Percentiles rank a stretch among this genome's conserved stretches.
Conservation (phyloP, 495 filamentous ascomycete species). For the Bathelium albidoporum region DNA sequence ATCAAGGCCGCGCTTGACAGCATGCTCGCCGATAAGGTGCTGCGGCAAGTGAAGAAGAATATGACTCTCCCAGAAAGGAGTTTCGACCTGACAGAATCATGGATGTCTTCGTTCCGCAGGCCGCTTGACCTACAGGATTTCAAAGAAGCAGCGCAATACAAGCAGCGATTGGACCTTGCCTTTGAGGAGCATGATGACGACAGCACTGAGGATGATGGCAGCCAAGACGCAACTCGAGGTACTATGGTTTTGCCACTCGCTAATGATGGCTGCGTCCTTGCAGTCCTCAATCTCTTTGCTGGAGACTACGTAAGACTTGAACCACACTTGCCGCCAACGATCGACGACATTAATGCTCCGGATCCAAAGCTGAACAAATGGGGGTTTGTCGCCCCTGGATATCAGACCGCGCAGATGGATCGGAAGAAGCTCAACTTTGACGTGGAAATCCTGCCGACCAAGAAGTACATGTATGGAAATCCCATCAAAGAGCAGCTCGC, state of each 20-base stretch:
- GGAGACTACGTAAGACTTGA: constrained; percentile 45
- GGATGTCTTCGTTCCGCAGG: constrained; percentile 23
- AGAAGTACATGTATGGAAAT: constrained; percentile 50
- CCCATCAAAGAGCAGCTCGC: constrained; percentile 32
- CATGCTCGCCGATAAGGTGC: constrained; percentile 49
- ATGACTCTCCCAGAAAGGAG: constrained; percentile 42
- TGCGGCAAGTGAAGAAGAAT: constrained; percentile 47
- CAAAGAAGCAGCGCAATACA: constrained; percentile 28
- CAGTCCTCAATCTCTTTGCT: constrained; percentile 57
- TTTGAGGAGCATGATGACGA: constrained; percentile 36
- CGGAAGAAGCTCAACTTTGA: constrained; percentile 53
- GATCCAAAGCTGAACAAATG: constrained; percentile 38
- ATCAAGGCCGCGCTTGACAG: constrained; percentile 42
- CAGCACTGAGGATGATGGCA: constrained; percentile 23
- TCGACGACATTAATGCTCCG: constrained; percentile 27
- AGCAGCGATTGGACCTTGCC: constrained; percentile 29
- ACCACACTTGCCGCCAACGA: constrained; percentile 47
- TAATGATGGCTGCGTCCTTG: constrained; percentile 59
- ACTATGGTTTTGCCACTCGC: constrained; percentile 19
- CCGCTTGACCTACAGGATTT: constrained; percentile 22
- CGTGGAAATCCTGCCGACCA: constrained; percentile 48
- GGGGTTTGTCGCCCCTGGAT: constrained; percentile 61
- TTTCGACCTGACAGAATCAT: constrained; percentile 22
- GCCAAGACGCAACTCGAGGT: constrained; percentile 18
- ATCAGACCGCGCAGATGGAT: constrained; percentile 61